Conservation (phyloP, 208 protist species). For the Crithidia bombi region DNA sequence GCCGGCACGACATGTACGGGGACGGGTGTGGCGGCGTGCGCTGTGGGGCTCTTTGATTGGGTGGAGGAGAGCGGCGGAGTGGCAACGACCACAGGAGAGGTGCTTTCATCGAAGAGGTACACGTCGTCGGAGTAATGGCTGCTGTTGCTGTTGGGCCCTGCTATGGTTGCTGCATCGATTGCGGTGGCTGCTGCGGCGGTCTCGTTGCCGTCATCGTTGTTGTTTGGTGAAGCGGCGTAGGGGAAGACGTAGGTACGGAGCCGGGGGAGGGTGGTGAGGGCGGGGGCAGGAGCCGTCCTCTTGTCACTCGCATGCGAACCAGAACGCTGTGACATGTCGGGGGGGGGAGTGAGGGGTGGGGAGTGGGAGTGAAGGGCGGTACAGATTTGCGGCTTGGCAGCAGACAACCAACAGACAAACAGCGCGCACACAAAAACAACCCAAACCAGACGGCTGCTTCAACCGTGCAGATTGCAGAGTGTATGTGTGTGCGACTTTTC, state of each 20-base stretch:
- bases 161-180: neutral
- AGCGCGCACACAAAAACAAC: too few species aligned
- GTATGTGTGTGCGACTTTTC: too few species aligned
- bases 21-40: too few species aligned
- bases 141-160: neutral
- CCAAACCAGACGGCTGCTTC: too few species aligned
- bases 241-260: slow-evolving; percentile 21
- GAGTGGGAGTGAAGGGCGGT: neutral
- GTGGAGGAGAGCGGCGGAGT: neutral
- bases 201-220: slow-evolving; percentile 13
- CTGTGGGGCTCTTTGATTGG: neutral
- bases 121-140: slow-evolving; percentile 9
- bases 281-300: neutral
- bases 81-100: neutral
- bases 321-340: neutral
- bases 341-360: neutral
- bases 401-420: too few species aligned
- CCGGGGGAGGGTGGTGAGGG: neutral
- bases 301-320: neutral
- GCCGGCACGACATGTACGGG: neutral
- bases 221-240: neutral
- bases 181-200: too few species aligned
- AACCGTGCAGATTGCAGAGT: too few species aligned
- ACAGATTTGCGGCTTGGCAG: too few species aligned
- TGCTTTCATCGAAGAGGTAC: slow-evolving; percentile 22